Conservation (phyloP, 164 flowering plant species). For the Kalanchoe fedtschenkoi region DNA sequence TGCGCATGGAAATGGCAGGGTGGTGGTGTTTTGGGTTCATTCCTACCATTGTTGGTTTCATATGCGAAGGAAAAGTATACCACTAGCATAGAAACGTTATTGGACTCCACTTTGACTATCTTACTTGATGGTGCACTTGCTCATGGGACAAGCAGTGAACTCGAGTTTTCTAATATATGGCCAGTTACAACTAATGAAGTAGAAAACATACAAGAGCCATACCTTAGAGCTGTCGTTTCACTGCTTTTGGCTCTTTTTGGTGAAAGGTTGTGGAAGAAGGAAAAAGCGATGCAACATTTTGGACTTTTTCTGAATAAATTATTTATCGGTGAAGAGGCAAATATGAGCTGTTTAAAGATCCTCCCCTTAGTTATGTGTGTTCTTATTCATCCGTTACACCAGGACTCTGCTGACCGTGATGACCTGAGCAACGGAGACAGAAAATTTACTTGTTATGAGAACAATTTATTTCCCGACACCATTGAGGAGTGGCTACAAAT, state of each 20-base stretch:
- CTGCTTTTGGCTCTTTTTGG: constrained; percentile 41
- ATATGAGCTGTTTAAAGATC: constrained; percentile 52
- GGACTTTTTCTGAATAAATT: constrained; percentile 37
- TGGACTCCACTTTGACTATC: constrained; percentile 45
- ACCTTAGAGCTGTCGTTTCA: constrained; percentile 65
- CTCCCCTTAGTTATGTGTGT: constrained; percentile 47
- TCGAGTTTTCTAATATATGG: constrained; percentile 28
- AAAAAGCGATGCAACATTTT: constrained; percentile 39
- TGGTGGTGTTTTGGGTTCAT: constrained; percentile 54
- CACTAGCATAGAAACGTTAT: constrained; percentile 20
- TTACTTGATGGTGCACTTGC: constrained; percentile 77
- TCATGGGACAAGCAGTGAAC: constrained; percentile 29
- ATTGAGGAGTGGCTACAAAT: constrained; percentile 58
- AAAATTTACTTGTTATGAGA: constrained; percentile 18
- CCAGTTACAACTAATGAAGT: constrained; percentile 33
- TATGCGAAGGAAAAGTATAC: constrained; percentile 27
- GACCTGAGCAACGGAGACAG: constrained; percentile 16
- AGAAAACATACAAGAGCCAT: constrained; percentile 55
- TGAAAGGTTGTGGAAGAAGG: constrained; percentile 46
- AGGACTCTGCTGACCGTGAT: constrained; percentile 12
- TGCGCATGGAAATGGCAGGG: constrained; percentile 93
- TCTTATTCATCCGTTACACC: constrained; percentile 40
- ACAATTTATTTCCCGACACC: constrained; percentile 22
- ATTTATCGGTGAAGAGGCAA: constrained; percentile 44
- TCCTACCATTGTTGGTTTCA: constrained; percentile 46